phyloP scores from a whole-genome alignment of 2,329 filamentous ascomycete species.

The Penicillium sp. region DNA sequence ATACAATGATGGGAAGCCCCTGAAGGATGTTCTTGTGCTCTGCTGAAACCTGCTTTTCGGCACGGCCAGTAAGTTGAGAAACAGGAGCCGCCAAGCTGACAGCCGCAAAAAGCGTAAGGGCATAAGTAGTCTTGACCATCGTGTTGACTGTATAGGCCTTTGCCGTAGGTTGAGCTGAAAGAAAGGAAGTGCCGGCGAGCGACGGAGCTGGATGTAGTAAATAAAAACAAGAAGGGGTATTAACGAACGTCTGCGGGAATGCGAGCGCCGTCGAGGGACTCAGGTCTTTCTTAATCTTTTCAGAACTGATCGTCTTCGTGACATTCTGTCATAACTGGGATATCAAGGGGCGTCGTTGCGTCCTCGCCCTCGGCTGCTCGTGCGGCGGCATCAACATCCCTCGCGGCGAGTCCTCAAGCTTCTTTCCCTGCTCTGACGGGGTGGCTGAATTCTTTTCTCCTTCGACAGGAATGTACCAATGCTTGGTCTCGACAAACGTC shows the following conservation, averaged over 20 bases:
- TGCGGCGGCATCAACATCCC: constrained; percentile 10
- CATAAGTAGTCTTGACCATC: constrained; percentile 21
- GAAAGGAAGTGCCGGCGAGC: constrained; percentile 16
- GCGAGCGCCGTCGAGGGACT: constrained; percentile 5
- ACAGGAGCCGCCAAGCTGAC: constrained; percentile 18
- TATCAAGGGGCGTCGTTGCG: constrained; percentile 13
- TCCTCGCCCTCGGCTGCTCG: not conserved
- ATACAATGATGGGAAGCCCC: constrained; percentile 8
- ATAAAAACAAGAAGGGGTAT: constrained; percentile 1
- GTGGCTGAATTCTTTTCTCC: constrained; percentile 6
- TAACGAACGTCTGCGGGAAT: constrained; percentile 16
- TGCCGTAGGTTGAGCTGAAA: not conserved
- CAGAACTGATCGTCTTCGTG: constrained; percentile 10
- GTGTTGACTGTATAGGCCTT: not conserved
- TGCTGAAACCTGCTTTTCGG: not conserved
- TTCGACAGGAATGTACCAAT: constrained; percentile 14
- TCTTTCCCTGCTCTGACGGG: constrained; percentile 1
- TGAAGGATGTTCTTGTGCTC: constrained; percentile 9
- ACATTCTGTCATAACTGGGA: constrained; percentile 16
- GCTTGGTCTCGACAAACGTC: constrained; percentile 13
- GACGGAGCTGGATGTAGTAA: constrained; percentile 6
- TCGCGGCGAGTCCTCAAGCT: constrained; percentile 11
- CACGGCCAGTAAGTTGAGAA: constrained; percentile 7
- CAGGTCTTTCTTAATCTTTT: constrained; percentile 7
- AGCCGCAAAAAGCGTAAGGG: constrained; percentile 19